Percentiles rank a stretch among this genome's conserved stretches.
These are phyloP conservation scores for Fusarium hainanense DNA, from an alignment of 2,329 filamentous ascomycete species.

Conservation along the genomic window DNA sequence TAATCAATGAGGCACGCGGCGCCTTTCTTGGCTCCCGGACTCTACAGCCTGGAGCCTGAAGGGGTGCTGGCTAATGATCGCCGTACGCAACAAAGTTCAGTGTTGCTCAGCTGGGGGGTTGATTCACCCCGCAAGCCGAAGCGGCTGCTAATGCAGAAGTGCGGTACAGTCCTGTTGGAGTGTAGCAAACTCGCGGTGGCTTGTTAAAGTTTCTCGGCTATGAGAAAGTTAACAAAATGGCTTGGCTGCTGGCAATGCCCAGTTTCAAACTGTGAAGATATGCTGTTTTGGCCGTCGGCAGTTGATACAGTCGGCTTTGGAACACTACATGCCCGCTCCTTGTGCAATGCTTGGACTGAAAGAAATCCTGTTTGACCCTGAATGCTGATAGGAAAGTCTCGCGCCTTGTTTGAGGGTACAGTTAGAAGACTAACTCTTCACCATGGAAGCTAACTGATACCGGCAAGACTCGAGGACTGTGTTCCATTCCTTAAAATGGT, in stretches of 20 bases:
- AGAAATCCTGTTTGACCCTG: background rate
- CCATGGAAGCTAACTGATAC: constrained; percentile 2
- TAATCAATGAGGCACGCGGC: background rate
- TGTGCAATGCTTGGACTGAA: background rate
- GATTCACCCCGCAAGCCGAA: constrained; percentile 37
- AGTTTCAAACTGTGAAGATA: background rate
- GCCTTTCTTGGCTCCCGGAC: constrained; percentile 1
- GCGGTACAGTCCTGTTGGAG: constrained; percentile 2
- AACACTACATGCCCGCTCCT: background rate
- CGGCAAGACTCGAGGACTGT: background rate
- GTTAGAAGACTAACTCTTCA: background rate
- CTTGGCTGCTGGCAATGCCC: constrained; percentile 8
- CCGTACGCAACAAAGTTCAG: constrained; percentile 35
- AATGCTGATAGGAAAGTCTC: background rate
- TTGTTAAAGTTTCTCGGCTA: background rate
- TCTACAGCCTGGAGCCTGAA: constrained; percentile 13
- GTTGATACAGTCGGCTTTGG: constrained; percentile 1
- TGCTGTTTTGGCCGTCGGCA: constrained; percentile 13
- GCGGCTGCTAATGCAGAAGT: constrained; percentile 31
- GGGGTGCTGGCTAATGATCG: constrained; percentile 9
- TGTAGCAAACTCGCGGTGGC: background rate
- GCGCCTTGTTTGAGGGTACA: background rate
- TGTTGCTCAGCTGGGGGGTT: constrained; percentile 19
- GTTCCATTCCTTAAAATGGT: constrained; percentile 7
- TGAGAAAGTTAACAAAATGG: constrained; percentile 12